Base-by-base conservation (phyloP, 2,329 filamentous ascomycete species). In the Penicillium glabrum region DNA sequence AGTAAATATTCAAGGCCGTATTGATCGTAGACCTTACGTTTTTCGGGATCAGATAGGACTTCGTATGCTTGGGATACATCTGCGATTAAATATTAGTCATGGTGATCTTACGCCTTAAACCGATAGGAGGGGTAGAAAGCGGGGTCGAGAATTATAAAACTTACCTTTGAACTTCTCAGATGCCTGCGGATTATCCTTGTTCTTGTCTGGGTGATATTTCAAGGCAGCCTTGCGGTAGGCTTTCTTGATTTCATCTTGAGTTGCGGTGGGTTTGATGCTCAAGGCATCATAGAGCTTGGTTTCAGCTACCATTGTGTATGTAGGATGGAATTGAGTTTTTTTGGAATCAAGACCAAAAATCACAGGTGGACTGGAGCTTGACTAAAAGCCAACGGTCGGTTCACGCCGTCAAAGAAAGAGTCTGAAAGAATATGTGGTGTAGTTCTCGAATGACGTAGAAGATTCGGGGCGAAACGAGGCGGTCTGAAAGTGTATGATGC, bases 21-120 rank as follows among this genome's bases (percentile, higher is more conserved):
- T 72, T 93, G 88, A 74, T 99, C 95, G 74, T 99, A 99, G 43
- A 88, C 88, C 76, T 96, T 95, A 69, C 95, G 89, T 79, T 98
- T 99, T 73, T 98, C 93, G 58, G 93, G 93, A 69, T 99, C 95
- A 60, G 91, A 96, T 3, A 99, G 87, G 67, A 99, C 96, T 79
- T 99, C 95, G 80, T 97, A 99, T 56, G 95, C 95, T 79, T 98
- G 93, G 1, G 92, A 96, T 63, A 92, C 90, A 75, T 98, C 95
- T 85, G 61, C 31, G 46, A 5, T 27, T 13, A 43, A 54, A 8
- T 21, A 45, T 59, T 53, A 59, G 50, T 51, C 4, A 11, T 51
- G 3, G 19, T 29, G 39, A 14, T 21, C 14, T 29, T 21, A 4
- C 2, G 35, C 21, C 27, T n/a, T 3, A 23, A 14, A 23, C n/a